Percentiles rank a stretch among this genome's conserved stretches.
These are phyloP conservation scores for Lactuca saligna DNA, from an alignment of 129 eudicot species.

Conservation along the genomic window DNA sequence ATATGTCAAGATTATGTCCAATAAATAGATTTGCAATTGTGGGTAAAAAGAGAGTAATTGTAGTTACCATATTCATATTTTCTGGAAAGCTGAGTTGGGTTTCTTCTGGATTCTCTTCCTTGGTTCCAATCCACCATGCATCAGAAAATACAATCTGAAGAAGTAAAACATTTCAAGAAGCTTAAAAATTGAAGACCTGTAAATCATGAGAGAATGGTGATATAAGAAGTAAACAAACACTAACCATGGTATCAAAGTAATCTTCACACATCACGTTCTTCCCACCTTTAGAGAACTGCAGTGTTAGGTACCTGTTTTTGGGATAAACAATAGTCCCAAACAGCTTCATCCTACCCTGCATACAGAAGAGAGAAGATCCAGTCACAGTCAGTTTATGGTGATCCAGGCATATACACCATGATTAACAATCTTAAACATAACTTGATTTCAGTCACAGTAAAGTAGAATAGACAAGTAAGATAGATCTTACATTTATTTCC, in stretches of 20 bases:
- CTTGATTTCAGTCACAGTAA: neutral
- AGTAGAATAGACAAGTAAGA: neutral
- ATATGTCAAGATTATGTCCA: conserved; percentile 10
- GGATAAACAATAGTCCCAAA: conserved; percentile 90
- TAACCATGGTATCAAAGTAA: conserved; percentile 88
- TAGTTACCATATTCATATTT: conserved; percentile 62
- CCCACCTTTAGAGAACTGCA: conserved; percentile 95
- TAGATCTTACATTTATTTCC: neutral
- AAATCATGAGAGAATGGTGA: neutral
- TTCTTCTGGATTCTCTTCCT: conserved; percentile 92
- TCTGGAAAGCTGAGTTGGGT: conserved; percentile 65
- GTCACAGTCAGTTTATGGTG: neutral
- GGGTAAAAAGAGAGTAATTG: neutral
- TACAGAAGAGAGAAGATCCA: conserved; percentile 1
- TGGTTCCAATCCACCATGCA: conserved; percentile 93
- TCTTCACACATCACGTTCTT: conserved; percentile 92
- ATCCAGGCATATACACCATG: neutral
- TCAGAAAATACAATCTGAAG: conserved; percentile 88
- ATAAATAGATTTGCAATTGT: neutral
- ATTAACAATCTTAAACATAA: neutral
- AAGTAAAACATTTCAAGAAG: conserved; percentile 18
- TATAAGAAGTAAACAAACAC: conserved; percentile 20
- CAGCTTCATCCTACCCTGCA: conserved; percentile 82
- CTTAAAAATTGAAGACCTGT: neutral
- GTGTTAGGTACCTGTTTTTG: conserved; percentile 82